Base-by-base conservation (phyloP, 331 rosid genomes). In the Acacia concinna region DNA sequence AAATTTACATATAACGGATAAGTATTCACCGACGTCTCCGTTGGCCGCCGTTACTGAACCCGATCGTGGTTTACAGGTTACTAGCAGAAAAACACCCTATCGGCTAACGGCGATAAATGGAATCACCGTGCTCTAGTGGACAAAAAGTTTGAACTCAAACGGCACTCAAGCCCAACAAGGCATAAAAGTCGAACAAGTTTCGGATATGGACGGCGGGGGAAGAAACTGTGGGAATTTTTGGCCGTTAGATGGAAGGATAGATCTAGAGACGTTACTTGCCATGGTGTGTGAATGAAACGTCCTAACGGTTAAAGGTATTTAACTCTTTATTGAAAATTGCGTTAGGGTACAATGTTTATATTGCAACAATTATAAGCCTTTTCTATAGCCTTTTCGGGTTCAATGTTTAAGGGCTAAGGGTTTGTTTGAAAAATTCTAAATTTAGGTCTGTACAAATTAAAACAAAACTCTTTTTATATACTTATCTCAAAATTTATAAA, bases 11-110 rank as follows among this genome's bases (percentile, higher is more conserved):
- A 9, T 47, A 82, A 88, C 91, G 91, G 79, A 88, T 84, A 85
- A 40, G 35, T 80, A 25, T 56, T 87, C 93, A 88, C 94, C 94
- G 94, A 92, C 94, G 97, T 88, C 87, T 80, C 91, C 94, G 96
- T 95, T 86, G 83, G 73, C 41, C 60, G 59, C 94, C 93, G 98
- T 91, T 92, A 89, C 35, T 17, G 3, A 4, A 62, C 1, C 38
- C 4, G 0, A 60, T 13, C n/a, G 37, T 11, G 66, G 66, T 60
- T 60, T 5, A 6, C 20, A 6, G 34, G 34, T 4, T 1, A 27
- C 10, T 18, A 12, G 31, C 1, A 6, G 13, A 2, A 31, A 3
- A 18, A 35, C 8, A 84, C 81, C 89, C 82, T 73, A 73, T 66
- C 4, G 3, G 49, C 54, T 88, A 78, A 89, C 90, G 82, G 71